Evolutionary conservation across 129 eudicot genomes (phyloP), one percentile per base, ranked within the genome.

Genomic region (Calendula officinalis): DNA sequence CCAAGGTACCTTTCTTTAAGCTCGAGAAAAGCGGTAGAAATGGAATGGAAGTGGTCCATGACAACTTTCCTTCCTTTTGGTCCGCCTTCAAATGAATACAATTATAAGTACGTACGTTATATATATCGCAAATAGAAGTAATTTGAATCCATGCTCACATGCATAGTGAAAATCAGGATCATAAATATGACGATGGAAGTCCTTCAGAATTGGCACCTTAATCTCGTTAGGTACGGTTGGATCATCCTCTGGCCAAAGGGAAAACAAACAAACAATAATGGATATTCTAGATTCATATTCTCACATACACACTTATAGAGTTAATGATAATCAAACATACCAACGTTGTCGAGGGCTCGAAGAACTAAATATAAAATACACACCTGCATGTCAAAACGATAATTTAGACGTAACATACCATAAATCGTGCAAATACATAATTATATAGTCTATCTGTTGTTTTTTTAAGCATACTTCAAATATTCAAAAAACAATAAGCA

Each of bases 281-380:
- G n/a, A n/a, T n/a, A n/a, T n/a, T n/a, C 30, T 22, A 22, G 30
- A 22, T 22, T 22, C 30, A 22, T 22, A 22, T 22, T 22, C 30
- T 22, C 30, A 22, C 30, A 22, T 2, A 22, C 30, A 22, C 30
- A 22, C 3, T 50, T 50, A 16, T 60, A 50, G 64, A 42, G 12
- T 17, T 17, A 37, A 17, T 36, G 48, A 33, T n/a, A 46, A 27
- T 45, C 41, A 52, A 54, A 30, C 97, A 57, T 82, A 91, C 98
- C 98, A 5, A 91, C 87, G 39, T 95, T 91, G 84, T 91, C 98
- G 38, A 91, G 98, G 67, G 94, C 96, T 45, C 96, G 94, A 59
- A 84, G 94, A 59, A 91, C 94, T 90, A 91, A 64, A 75, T 91
- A 91, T 64, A 80, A 84, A 56, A 87, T 77, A 82, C 98, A 91